Base-by-base conservation (phyloP, 108 stramenopile genomes). In the Conticribra weissflogii region DNA sequence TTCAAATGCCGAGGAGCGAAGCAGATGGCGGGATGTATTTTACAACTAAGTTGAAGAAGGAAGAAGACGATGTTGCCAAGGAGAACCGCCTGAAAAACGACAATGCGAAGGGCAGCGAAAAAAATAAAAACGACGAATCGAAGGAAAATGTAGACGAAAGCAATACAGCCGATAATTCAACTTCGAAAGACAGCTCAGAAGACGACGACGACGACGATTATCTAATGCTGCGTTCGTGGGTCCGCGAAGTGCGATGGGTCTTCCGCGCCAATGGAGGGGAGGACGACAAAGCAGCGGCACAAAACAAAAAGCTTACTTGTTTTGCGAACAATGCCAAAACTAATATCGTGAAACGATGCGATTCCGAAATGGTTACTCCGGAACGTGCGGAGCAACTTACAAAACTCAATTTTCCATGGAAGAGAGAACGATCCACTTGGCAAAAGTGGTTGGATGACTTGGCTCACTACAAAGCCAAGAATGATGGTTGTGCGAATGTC, bases 361-460 rank as follows among this genome's bases (percentile, higher is more conserved):
- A 71, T 45, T 62, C 44, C 30, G 27, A 58, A 53, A 62, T 19
- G 14, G 52, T 71, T 41, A 71, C 59, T 0, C 52, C 59, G 17
- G 33, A 54, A 45, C 59, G 70, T 44, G 53, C 62, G 18, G 50
- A 24, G 29, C 27, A 61, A 52, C 48, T 71, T 12, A 27, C 33
- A 25, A 5, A 23, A 3, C 47, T 71, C 1, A n/a, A 41, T 14
- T 71, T 71, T 22, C 70, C 70, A n/a, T 71, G 70, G 70, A 41
- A 46, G 15, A 33, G 47, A 1, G 54, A 68, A 54, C 64, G 64
- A 1, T 27, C 23, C 21, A 4, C 33, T 3, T 65, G 64, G 64
- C 73, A 60, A 66, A 66, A 54, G 46, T 74, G 64, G 65, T 51
- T 74, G 3, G 73, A 60, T 59, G 65, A 74, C 31, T 41, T 73